Conservation (phyloP, 2,329 filamentous ascomycete genomes). For the Hypoxylon rubiginosum region DNA sequence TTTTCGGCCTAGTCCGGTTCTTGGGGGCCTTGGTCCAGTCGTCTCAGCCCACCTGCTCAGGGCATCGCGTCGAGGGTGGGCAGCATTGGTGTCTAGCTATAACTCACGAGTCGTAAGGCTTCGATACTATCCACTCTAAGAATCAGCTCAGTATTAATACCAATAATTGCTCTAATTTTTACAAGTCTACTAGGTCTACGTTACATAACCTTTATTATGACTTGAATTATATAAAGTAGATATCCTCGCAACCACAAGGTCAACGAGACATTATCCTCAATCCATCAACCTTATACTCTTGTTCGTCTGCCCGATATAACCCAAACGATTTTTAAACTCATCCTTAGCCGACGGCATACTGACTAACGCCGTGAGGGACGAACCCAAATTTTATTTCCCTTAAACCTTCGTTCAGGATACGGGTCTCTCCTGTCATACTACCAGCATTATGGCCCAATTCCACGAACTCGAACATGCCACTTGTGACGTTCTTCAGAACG, state of each 20-base stretch:
- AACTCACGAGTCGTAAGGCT: slow-evolving; percentile 29
- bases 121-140: slow-evolving; percentile 10
- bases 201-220: slow-evolving; percentile 13
- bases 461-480: slow-evolving; percentile 45
- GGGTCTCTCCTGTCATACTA: slow-evolving; percentile 6
- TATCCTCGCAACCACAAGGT: slow-evolving; percentile 1
- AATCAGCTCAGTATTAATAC: slow-evolving; percentile 8
- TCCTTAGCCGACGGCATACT: slow-evolving; percentile 18
- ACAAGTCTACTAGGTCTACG: background rate
- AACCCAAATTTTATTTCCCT: slow-evolving; percentile 4
- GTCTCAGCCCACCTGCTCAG: slow-evolving; percentile 11
- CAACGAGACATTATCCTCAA: slow-evolving; percentile 12
- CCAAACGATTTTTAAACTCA: slow-evolving; percentile 6
- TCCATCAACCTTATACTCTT: slow-evolving; percentile 29
- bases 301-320: slow-evolving; percentile 11
- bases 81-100: slow-evolving; percentile 3
- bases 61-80: slow-evolving; percentile 1
- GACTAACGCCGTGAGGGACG: slow-evolving; percentile 7
- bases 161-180: background rate
- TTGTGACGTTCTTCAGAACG: slow-evolving; percentile 47
- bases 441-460: slow-evolving; percentile 28
- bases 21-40: slow-evolving; percentile 1
- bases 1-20: slow-evolving; percentile 2
- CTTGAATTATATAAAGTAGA: slow-evolving; percentile 29
- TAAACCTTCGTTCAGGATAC: background rate